Conservation (phyloP, 2,329 filamentous ascomycete genomes). For the Microdochium trichocladiopsis region DNA sequence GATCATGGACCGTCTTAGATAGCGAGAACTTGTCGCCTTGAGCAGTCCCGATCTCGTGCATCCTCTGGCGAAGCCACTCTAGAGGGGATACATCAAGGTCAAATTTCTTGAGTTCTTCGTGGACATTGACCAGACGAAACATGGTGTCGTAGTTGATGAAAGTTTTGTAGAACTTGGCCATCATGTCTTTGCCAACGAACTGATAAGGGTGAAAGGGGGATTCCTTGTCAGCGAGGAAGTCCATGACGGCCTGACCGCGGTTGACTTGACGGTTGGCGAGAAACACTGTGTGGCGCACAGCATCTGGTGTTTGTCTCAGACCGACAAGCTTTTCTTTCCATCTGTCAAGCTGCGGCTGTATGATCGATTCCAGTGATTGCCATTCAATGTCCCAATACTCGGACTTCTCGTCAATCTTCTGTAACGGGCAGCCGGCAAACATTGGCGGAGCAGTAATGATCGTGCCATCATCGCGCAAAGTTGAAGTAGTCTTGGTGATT, state of each 20-base stretch:
- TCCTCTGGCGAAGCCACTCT: constrained; percentile 50
- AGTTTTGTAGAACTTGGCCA: constrained; percentile 29
- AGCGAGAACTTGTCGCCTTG: constrained; percentile 43
- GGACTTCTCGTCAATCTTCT: constrained; percentile 40
- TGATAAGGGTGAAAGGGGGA: constrained; percentile 47
- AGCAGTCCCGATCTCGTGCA: constrained; percentile 38
- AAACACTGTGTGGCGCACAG: constrained; percentile 35
- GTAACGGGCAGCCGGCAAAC: constrained; percentile 44
- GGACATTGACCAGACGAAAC: constrained; percentile 45
- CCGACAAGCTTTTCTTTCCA: constrained; percentile 40
- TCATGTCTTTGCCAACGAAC: constrained; percentile 44
- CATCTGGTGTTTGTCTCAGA: constrained; percentile 13
- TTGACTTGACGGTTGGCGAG: constrained; percentile 50
- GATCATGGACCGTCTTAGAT: constrained; percentile 40
- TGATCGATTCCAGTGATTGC: constrained; percentile 34
- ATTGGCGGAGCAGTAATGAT: constrained; percentile 43
- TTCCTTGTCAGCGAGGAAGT: constrained; percentile 38
- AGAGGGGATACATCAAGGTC: constrained; percentile 43
- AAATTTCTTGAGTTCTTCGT: constrained; percentile 47
- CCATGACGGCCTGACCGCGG: constrained; percentile 42
- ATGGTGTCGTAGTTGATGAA: constrained; percentile 49
- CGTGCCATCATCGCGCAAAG: constrained; percentile 39
- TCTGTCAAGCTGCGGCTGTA: constrained; percentile 34
- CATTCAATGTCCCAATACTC: constrained; percentile 51
- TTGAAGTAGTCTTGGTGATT: constrained; percentile 38